phyloP scores from a whole-genome alignment of 371 early-diverging fungal genomes.

The Mortierella sp. region DNA sequence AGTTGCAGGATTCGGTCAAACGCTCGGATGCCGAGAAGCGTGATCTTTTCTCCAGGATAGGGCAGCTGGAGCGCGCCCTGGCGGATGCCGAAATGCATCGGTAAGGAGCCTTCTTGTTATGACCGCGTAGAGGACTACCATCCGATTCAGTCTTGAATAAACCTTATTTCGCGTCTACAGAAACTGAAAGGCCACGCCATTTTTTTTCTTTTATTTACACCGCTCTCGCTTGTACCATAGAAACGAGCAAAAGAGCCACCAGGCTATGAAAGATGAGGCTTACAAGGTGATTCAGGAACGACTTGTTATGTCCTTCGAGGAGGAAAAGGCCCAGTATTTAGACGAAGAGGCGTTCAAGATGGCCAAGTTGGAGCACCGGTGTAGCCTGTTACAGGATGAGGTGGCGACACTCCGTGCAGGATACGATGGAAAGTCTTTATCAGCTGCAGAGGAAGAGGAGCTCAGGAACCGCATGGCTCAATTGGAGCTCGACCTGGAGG shows the following conservation, averaged over 20 bases:
- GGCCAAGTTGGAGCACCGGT: constrained; percentile 35
- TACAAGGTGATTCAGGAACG: constrained; percentile 45
- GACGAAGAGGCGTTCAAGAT: constrained; percentile 44
- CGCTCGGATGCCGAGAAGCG: constrained; percentile 41
- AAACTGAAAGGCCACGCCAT: background rate
- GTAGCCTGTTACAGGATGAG: constrained; percentile 24
- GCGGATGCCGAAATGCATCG: constrained; percentile 45
- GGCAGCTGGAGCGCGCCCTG: constrained; percentile 31
- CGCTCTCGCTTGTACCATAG: constrained; percentile 11
- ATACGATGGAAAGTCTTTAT: background rate
- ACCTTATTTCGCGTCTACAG: background rate
- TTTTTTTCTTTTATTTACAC: background rate
- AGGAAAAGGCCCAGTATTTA: constrained; percentile 46
- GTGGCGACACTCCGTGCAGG: constrained; percentile 6
- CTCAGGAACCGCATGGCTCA: background rate
- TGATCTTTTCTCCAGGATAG: constrained; percentile 22
- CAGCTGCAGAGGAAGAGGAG: background rate
- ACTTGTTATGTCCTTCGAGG: constrained; percentile 32
- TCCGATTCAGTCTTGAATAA: background rate
- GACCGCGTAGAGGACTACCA: background rate
- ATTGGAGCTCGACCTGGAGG: background rate
- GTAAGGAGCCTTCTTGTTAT: constrained; percentile 28
- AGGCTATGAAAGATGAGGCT: constrained; percentile 50
- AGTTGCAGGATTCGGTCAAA: constrained; percentile 36
- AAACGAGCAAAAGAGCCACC: constrained; percentile 38